phyloP scores from a whole-genome alignment of 176 grass and related monocot species.

The Aechmea fasciata region DNA sequence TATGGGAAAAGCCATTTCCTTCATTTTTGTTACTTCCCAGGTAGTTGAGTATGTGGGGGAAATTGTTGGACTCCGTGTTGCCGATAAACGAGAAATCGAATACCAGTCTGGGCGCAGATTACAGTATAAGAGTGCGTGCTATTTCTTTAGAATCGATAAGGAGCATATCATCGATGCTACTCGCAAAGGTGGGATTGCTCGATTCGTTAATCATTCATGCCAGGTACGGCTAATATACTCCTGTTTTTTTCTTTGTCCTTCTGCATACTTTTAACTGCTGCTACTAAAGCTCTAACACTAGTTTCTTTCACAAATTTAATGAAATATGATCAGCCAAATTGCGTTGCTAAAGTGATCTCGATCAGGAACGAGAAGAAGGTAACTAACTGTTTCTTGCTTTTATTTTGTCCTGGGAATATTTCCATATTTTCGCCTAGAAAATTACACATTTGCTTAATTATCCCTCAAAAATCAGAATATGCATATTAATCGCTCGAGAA shows the following conservation, averaged over 20 bases:
- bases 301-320: constrained; percentile 16
- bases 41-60: constrained; percentile 97
- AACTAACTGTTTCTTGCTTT: not conserved
- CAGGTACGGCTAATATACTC: constrained; percentile 32
- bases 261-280: not conserved
- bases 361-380: constrained; percentile 87
- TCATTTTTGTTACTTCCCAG: constrained; percentile 31
- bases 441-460: not conserved
- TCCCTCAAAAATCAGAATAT: no score
- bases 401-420: constrained; percentile 4
- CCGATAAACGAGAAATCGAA: constrained; percentile 80
- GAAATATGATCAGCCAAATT: constrained; percentile 61
- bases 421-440: not conserved
- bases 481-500: no score
- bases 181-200: constrained; percentile 80
- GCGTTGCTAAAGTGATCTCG: constrained; percentile 82
- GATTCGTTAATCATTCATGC: constrained; percentile 95
- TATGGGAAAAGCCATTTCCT: not conserved
- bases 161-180: constrained; percentile 95
- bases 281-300: constrained; percentile 5
- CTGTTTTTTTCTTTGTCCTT: constrained; percentile 10
- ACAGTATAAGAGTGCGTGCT: constrained; percentile 80
- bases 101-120: constrained; percentile 70
- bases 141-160: constrained; percentile 87
- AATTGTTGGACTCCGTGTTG: constrained; percentile 60